phyloP scores from a whole-genome alignment of 306 rosid species.

The Lablab purpureus region DNA sequence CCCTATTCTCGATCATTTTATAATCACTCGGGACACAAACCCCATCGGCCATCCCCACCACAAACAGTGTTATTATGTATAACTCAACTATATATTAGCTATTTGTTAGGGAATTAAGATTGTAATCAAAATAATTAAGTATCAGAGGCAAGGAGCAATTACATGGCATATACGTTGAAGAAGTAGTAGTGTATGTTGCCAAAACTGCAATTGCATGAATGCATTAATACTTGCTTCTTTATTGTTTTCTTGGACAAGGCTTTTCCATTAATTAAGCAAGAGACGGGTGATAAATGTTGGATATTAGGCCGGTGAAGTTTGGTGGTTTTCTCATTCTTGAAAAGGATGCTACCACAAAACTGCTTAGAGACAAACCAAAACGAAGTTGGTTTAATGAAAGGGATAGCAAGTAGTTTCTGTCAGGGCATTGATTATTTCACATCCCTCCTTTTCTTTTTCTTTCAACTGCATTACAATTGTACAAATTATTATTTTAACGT shows the following conservation, averaged over 20 bases:
- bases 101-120: background rate
- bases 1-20: conserved; percentile 36
- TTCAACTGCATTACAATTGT: too few species aligned
- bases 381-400: background rate
- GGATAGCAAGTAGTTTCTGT: background rate
- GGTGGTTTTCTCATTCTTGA: background rate
- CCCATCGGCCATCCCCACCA: background rate
- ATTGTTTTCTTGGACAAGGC: conserved; percentile 8
- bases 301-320: background rate
- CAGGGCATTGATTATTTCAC: too few species aligned
- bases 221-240: conserved; percentile 4
- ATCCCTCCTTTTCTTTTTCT: too few species aligned
- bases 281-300: background rate
- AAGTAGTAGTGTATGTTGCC: background rate
- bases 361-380: background rate
- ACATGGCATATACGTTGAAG: background rate
- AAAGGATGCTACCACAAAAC: background rate
- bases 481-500: too few species aligned
- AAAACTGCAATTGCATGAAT: conserved; percentile 8
- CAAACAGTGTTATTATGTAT: background rate
- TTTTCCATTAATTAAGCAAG: conserved; percentile 3
- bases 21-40: conserved; percentile 26
- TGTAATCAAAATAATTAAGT: conserved; percentile 25
- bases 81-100: conserved; percentile 9
- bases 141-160: background rate